Base-by-base conservation (phyloP, 345 rosid species). In the Fremontodendron californicum region DNA sequence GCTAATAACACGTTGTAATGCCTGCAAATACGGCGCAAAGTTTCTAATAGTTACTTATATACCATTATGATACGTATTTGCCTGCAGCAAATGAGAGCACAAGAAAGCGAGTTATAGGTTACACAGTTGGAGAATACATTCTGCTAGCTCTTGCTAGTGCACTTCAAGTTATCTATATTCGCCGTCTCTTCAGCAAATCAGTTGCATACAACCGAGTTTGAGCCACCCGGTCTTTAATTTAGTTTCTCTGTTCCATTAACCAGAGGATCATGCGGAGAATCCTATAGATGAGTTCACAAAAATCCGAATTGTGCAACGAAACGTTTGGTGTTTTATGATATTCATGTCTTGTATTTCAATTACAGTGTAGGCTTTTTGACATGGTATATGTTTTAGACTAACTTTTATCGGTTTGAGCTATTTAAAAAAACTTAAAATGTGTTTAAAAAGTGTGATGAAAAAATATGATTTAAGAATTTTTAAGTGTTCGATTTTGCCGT, bases 11-110 rank as follows among this genome's bases (percentile, higher is more conserved):
- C 5, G 5, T 46, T 23, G 23, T 29, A 13, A 45, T 19, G 23
- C 15, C 27, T 48, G 60, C 52, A 18, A 48, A 13, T 66, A 42
- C 19, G 27, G 21, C 4, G 46, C n/a, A n/a, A 12, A 12, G 27
- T 71, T 51, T 46, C 29, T 51, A 4, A 23, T 27, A 9, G 18
- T 33, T 9, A 8, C 40, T 74, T 49, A 40, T 9, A 3, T 18
- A 18, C 42, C 1, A 0, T 40, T 19, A 40, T 76, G 16, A 46
- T 58, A 5, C 37, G 1, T 33, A 65, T 75, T 71, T 35, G 65
- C 19, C 39, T 82, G 88, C 94, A 93, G 99, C 98, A 6, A 96
- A 92, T 69, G 99, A 96, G 86, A 96, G 98, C 88, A 96, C 98
- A 16, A 81, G 93, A 51, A 90, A 78, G 85, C 89, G 97, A 0